Evolutionary conservation across 352 stramenopile species (phyloP).

Genomic region (Phytopythium vexans): DNA sequence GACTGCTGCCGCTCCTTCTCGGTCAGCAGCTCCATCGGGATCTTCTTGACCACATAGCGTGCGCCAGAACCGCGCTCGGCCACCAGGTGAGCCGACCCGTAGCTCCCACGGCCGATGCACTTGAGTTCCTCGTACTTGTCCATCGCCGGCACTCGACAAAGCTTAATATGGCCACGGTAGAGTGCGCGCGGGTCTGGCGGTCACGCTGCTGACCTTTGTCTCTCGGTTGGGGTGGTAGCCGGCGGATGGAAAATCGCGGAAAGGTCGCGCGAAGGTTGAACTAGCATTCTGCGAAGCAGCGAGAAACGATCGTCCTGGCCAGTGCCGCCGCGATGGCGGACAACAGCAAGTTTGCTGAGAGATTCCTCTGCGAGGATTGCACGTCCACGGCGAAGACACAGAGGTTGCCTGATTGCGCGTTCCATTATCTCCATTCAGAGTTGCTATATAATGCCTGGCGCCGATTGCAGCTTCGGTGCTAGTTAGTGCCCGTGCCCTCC

Average conservation of each 20-base stretch:
- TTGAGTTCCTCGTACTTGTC: conserved; percentile 73
- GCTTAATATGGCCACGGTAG: too few relatives aligned
- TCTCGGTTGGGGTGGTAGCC: neutral
- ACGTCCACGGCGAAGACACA: too few relatives aligned
- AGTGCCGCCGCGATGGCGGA: too few relatives aligned
- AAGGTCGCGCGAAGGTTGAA: conserved; percentile 7
- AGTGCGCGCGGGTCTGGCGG: too few relatives aligned
- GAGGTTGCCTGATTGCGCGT: too few relatives aligned
- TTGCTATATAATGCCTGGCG: too few relatives aligned
- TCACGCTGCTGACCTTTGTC: too few relatives aligned
- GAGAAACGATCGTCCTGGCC: neutral
- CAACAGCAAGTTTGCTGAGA: too few relatives aligned
- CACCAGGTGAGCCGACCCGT: conserved; percentile 73
- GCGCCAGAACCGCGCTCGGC: conserved; percentile 15
- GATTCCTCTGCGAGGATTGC: too few relatives aligned
- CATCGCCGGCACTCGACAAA: conserved; percentile 23
- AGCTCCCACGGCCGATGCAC: conserved; percentile 77
- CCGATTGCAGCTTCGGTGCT: neutral
- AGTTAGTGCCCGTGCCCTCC: conserved; percentile 31
- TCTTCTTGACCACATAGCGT: conserved; percentile 83
- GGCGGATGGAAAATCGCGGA: neutral
- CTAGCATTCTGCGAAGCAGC: neutral
- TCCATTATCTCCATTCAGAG: too few relatives aligned
- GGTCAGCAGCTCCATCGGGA: conserved; percentile 79
- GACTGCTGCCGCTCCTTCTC: conserved; percentile 76